Evolutionary conservation across 2,329 filamentous ascomycete species (phyloP).

Genomic region (Ophiosphaerella narmari): DNA sequence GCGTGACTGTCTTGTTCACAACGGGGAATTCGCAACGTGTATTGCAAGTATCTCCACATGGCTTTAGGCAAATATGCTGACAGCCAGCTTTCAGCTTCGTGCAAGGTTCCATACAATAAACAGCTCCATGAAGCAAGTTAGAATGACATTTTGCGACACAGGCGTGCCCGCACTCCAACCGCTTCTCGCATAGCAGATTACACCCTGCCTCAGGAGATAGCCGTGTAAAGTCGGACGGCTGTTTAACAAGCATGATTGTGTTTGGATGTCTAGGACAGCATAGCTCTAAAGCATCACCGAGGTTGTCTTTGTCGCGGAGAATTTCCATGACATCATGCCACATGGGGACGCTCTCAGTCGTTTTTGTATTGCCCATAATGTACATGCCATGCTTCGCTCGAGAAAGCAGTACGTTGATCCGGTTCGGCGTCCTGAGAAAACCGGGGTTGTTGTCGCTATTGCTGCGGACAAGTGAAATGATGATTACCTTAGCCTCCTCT

Average conservation of each 20-base stretch:
- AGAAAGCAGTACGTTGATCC: constrained; percentile 71
- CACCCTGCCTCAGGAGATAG: constrained; percentile 41
- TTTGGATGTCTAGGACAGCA: constrained; percentile 35
- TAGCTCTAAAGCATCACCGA: constrained; percentile 24
- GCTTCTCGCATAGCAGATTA: constrained; percentile 20
- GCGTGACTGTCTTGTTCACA: too few relatives aligned
- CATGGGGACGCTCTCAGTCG: constrained; percentile 63
- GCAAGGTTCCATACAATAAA: constrained; percentile 29
- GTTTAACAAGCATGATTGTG: constrained; percentile 20
- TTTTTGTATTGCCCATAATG: constrained; percentile 70
- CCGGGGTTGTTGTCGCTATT: constrained; percentile 65
- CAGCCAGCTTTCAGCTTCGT: constrained; percentile 26
- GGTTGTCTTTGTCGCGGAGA: constrained; percentile 40
- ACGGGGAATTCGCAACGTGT: constrained; percentile 16
- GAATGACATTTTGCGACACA: constrained; percentile 39
- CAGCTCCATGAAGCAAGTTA: constrained; percentile 29
- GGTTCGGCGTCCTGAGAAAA: constrained; percentile 68
- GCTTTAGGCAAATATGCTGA: constrained; percentile 34
- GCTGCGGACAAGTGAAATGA: constrained; percentile 73
- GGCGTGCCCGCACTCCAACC: constrained; percentile 34
- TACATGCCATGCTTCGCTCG: constrained; percentile 73
- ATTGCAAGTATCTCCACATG: constrained; percentile 21
- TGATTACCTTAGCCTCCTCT: constrained; percentile 72
- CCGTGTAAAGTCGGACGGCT: constrained; percentile 32
- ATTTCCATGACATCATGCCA: constrained; percentile 64